A percentile compares a stretch with the other conserved stretches of the same genome.
phyloP scores from a whole-genome alignment of 164 flowering plant genomes.

The Umbilicus rupestris region DNA sequence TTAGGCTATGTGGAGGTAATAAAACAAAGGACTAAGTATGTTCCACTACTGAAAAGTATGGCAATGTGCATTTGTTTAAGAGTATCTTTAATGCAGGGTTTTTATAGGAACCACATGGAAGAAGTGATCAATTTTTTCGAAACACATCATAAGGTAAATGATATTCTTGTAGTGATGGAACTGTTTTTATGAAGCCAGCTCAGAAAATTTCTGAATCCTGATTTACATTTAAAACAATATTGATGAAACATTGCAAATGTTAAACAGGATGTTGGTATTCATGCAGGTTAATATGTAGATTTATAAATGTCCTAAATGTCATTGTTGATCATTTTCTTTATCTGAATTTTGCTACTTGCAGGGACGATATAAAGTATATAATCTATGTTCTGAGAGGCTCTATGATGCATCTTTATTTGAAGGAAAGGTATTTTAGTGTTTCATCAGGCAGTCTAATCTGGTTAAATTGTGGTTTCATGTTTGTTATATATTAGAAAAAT shows the following conservation, averaged over 20 bases:
- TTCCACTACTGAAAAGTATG: background rate
- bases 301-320: background rate
- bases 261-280: too few species aligned
- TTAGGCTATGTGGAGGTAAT: constrained; percentile 92
- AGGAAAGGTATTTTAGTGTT: constrained; percentile 63
- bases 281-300: background rate
- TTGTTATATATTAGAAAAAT: background rate
- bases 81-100: constrained; percentile 45
- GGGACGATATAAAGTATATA: constrained; percentile 96
- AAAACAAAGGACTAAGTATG: background rate
- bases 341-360: background rate
- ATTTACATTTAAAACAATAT: too few species aligned
- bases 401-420: constrained; percentile 95
- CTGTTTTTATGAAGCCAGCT: too few species aligned
- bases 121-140: constrained; percentile 96
- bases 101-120: constrained; percentile 96
- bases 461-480: background rate
- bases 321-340: background rate
- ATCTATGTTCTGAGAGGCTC: constrained; percentile 95
- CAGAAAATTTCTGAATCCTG: too few species aligned
- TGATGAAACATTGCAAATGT: too few species aligned
- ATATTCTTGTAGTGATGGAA: background rate
- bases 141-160: constrained; percentile 80
- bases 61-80: background rate
- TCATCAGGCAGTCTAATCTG: background rate